Conservation (phyloP, 495 filamentous ascomycete species). For the Lepraria neglecta region DNA sequence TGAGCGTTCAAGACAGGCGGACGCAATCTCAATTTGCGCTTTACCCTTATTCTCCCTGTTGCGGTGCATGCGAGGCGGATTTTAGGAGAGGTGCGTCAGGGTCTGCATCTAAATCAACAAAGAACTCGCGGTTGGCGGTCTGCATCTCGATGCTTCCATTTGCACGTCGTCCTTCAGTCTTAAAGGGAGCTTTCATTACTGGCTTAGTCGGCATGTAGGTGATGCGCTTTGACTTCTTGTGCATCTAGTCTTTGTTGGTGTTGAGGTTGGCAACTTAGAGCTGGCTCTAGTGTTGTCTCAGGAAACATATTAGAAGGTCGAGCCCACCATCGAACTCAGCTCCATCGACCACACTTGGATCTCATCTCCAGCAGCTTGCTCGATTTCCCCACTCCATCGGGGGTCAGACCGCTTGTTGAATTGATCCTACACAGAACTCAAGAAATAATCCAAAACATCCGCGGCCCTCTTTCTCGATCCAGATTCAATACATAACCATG, state of each 20-base stretch:
- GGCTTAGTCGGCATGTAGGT: constrained; percentile 9
- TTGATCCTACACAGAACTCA: background rate
- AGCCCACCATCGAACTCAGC: background rate
- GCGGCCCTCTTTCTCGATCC: background rate
- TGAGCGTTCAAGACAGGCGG: constrained; percentile 12
- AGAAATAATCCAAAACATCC: background rate
- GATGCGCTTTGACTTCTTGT: constrained; percentile 9
- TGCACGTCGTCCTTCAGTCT: background rate
- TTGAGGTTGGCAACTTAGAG: background rate
- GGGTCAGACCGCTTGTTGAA: background rate
- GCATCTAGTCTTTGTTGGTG: constrained; percentile 9
- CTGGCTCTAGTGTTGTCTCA: constrained; percentile 4
- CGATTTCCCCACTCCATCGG: background rate
- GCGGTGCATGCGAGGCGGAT: constrained; percentile 12
- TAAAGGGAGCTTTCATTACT: constrained; percentile 8
- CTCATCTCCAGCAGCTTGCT: background rate
- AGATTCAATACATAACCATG: constrained; percentile 34
- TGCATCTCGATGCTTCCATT: constrained; percentile 16
- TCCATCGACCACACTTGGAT: background rate
- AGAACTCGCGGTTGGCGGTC: constrained; percentile 22
- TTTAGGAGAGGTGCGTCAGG: constrained; percentile 7
- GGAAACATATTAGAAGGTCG: constrained; percentile 12
- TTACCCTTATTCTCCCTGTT: constrained; percentile 14
- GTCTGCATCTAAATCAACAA: constrained; percentile 21
- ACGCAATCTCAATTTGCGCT: constrained; percentile 8